Conservation (phyloP, 495 filamentous ascomycete genomes). For the Penicillium silybi region DNA sequence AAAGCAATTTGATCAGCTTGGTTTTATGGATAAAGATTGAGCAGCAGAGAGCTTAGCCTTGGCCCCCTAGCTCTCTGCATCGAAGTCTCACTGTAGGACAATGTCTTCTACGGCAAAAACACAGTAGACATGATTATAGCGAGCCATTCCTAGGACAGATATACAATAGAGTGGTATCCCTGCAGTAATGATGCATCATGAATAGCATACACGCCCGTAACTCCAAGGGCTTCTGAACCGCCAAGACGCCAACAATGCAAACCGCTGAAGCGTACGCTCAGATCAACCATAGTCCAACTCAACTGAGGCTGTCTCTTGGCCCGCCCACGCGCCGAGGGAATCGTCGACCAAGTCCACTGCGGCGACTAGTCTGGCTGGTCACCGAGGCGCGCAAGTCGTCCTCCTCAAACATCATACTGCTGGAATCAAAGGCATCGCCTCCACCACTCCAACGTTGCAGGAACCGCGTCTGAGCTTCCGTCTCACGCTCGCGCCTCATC, state of each 20-base stretch:
- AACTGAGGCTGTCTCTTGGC: conserved; percentile 41
- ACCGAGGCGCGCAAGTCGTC: conserved; percentile 43
- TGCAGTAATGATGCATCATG: not conserved
- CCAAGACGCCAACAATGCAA: not conserved
- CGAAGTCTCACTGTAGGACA: no score
- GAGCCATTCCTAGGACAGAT: not conserved
- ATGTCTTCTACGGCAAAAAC: no score
- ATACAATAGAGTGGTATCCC: not conserved
- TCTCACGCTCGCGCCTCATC: conserved; percentile 25
- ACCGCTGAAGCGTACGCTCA: not conserved
- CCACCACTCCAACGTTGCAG: conserved; percentile 46
- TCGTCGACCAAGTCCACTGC: conserved; percentile 31
- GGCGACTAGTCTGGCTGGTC: conserved; percentile 38
- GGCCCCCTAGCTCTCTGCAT: no score
- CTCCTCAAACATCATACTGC: conserved; percentile 39
- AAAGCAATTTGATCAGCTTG: not conserved
- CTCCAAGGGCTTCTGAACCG: not conserved
- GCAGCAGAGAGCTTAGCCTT: no score
- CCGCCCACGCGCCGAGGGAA: conserved; percentile 36
- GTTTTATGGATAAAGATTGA: not conserved
- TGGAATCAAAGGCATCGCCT: conserved; percentile 40
- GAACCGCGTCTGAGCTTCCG: conserved; percentile 43
- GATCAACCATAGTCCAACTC: not conserved
- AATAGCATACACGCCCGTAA: not conserved
- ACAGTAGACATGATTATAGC: no score